Evolutionary conservation across 352 stramenopile genomes (phyloP).

Genomic region (Phytophthora citrophthora): DNA sequence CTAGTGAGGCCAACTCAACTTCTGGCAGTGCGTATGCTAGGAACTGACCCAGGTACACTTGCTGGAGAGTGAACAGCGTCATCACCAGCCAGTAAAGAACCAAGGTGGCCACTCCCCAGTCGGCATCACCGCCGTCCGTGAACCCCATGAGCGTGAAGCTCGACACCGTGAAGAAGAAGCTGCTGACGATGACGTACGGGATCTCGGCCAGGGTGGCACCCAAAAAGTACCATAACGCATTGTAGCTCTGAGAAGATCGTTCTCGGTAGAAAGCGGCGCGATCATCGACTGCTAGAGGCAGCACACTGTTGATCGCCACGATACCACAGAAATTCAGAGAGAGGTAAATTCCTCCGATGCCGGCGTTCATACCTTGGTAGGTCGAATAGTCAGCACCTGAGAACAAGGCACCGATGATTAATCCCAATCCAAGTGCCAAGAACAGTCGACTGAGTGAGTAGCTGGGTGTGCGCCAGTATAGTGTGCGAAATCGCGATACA

Average conservation of each 20-base stretch:
- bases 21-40: conserved; percentile 29
- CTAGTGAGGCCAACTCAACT: conserved; percentile 30
- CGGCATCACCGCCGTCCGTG: conserved; percentile 28
- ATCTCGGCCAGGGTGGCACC: conserved; percentile 78
- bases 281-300: conserved; percentile 86
- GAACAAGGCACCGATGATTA: conserved; percentile 28
- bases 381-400: conserved; percentile 30
- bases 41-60: conserved; percentile 43
- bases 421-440: conserved; percentile 12
- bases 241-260: conserved; percentile 82
- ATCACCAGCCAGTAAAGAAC: conserved; percentile 36
- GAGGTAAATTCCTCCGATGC: conserved; percentile 76
- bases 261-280: conserved; percentile 74
- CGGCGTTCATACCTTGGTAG: conserved; percentile 41
- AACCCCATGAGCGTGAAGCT: conserved; percentile 52
- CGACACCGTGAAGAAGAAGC: conserved; percentile 39
- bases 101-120: conserved; percentile 21
- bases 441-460: conserved; percentile 80
- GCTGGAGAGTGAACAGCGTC: conserved; percentile 27
- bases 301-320: conserved; percentile 53
- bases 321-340: conserved; percentile 69
- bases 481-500: conserved; percentile 48
- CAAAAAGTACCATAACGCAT: conserved; percentile 61
- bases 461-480: conserved; percentile 83
- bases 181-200: conserved; percentile 41